These are phyloP conservation scores for Taxillus chinensis DNA, from an alignment of 164 flowering plant species.

Conservation along the genomic window DNA sequence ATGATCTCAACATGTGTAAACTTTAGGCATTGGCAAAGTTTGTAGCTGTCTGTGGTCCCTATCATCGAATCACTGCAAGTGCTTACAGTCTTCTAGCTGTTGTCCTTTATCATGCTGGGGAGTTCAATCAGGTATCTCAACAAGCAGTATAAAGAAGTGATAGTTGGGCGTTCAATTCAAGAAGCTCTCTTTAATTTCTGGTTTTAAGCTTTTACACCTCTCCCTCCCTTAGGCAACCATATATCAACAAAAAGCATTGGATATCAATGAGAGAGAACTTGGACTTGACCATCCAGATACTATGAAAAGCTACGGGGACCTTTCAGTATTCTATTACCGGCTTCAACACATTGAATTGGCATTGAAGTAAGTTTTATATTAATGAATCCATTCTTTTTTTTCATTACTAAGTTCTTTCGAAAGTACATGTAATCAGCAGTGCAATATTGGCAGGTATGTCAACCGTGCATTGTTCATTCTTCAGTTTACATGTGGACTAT, in stretches of 20 bases:
- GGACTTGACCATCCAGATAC: slow-evolving; percentile 96
- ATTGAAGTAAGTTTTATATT: slow-evolving; percentile 52
- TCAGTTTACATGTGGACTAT: slow-evolving; percentile 77
- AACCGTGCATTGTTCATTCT: slow-evolving; percentile 83
- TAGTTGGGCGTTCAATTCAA: too few relatives aligned
- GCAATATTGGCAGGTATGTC: slow-evolving; percentile 52
- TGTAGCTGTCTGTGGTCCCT: slow-evolving; percentile 88
- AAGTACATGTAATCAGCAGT: not conserved
- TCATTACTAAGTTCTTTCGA: not conserved
- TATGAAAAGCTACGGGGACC: slow-evolving; percentile 95
- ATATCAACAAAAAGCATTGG: slow-evolving; percentile 91
- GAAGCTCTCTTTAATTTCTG: too few relatives aligned
- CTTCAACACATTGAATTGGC: slow-evolving; percentile 87
- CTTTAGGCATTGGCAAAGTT: slow-evolving; percentile 72
- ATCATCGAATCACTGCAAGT: slow-evolving; percentile 78
- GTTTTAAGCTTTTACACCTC: slow-evolving; percentile 5
- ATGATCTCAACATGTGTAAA: slow-evolving; percentile 4
- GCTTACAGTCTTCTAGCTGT: slow-evolving; percentile 92
- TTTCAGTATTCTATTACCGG: slow-evolving; percentile 90
- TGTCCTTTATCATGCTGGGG: slow-evolving; percentile 89
- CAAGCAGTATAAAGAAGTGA: too few relatives aligned
- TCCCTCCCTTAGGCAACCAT: slow-evolving; percentile 52
- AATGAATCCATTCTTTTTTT: not conserved
- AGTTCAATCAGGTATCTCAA: slow-evolving; percentile 69
- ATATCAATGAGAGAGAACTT: slow-evolving; percentile 91